phyloP scores from a whole-genome alignment of 176 grass and related monocot species.

The Leersia perrieri region DNA sequence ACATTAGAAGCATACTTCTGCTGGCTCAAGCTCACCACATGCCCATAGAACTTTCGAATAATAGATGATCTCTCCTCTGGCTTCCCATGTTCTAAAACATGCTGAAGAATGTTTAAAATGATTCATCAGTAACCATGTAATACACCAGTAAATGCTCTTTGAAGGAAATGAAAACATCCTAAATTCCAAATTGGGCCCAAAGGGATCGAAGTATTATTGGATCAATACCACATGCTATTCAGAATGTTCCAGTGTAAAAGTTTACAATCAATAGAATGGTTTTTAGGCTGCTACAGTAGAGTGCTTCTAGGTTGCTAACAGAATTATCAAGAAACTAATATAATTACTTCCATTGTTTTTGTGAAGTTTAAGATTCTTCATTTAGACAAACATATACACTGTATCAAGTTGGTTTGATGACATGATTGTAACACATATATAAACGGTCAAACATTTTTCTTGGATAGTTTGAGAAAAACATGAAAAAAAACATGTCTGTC shows the following conservation, averaged over 20 bases:
- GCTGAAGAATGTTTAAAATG: slow-evolving; percentile 35
- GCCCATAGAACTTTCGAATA: slow-evolving; percentile 58
- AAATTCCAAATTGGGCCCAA: not conserved
- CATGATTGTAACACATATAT: not conserved
- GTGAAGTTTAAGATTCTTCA: not conserved
- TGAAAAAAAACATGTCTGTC: not conserved
- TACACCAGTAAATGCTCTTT: not conserved
- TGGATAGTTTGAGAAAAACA: not conserved
- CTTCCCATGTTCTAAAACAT: slow-evolving; percentile 68
- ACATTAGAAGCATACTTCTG: slow-evolving; percentile 90
- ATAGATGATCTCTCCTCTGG: slow-evolving; percentile 61
- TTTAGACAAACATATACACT: not conserved
- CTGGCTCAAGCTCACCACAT: slow-evolving; percentile 71
- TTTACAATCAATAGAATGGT: not conserved
- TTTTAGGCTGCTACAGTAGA: too few relatives aligned
- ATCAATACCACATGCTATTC: not conserved
- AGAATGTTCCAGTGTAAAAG: not conserved
- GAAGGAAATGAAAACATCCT: not conserved
- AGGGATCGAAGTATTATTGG: not conserved
- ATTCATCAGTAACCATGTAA: not conserved
- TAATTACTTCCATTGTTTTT: not conserved
- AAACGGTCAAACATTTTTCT: not conserved
- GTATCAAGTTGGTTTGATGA: not conserved
- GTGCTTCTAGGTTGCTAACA: not conserved
- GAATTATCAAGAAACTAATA: not conserved